Evolutionary conservation across 2,329 filamentous ascomycete genomes (phyloP), one percentile per base, ranked within the genome.

Genomic region (Colletotrichum godetiae): DNA sequence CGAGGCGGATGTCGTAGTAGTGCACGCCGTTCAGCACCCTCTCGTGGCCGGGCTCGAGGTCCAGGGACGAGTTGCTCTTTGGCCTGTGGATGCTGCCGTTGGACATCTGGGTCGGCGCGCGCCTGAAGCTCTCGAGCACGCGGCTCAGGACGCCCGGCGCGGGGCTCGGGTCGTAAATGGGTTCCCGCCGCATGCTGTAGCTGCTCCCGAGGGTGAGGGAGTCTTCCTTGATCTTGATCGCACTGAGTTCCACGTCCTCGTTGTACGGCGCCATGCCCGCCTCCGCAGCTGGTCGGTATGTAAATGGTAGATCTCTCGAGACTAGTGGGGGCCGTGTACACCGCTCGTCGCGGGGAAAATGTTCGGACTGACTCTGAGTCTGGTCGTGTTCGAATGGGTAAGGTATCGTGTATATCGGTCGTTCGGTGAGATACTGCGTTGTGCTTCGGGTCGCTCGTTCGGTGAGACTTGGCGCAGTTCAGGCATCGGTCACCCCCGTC

Each of bases 51-150:
- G 55, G 78, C 76, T 73, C 55, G 67, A 58, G 78, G 78, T 82
- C 80, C 73, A 74, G 75, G 67, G 76, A 77, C 68, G 60, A 86
- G 80, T 52, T 84, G 74, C 85, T 82, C 75, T 82, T 82, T 56
- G 88, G 84, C 53, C 87, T 87, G 49, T 55, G 59, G 42, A n/a
- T n/a, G 37, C n/a, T 64, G 22, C 35, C 35, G n/a, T 64, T 31
- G 12, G 89, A 83, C 71, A 83, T 84, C 68, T 84, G 82, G 76
- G 81, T 80, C 8, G 90, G 88, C 76, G 93, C 91, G 72, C 90
- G 88, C 77, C 88, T 88, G 84, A 93, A 93, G 81, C 89, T 88
- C 81, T 92, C 88, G 77, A 91, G 75, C 78, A 90, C 85, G 73
- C 86, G 85, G 19, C 79, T 80, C 72, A 85, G 77, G 73, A 81